Evolutionary conservation across 257 asterid species (phyloP).

Genomic region (Solanum chiquidenum): DNA sequence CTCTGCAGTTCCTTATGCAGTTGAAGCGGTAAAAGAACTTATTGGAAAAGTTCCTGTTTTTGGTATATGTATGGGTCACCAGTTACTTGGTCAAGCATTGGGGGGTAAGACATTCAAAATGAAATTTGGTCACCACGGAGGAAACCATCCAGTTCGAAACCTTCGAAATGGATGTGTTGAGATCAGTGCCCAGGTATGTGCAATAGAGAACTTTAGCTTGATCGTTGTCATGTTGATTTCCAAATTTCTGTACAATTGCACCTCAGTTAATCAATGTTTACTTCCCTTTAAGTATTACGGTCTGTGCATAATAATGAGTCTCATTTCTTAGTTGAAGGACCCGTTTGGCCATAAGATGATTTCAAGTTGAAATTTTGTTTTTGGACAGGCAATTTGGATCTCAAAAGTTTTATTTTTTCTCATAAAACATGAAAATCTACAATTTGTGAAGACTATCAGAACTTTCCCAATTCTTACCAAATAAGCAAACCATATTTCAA

Average conservation of each 20-base stretch:
- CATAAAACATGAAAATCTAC: neutral
- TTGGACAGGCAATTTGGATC: neutral
- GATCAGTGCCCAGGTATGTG: constrained; percentile 88
- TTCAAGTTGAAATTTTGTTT: neutral
- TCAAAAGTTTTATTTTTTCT: neutral
- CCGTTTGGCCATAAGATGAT: neutral
- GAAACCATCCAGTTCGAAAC: constrained; percentile 94
- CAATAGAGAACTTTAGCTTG: neutral
- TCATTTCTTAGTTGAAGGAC: neutral
- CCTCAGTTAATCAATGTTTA: neutral
- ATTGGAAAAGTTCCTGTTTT: constrained; percentile 81
- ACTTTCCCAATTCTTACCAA: neutral
- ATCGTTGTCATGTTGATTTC: neutral
- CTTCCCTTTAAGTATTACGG: neutral
- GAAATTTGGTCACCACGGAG: constrained; percentile 99
- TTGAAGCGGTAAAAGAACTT: constrained; percentile 68
- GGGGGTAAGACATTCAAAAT: constrained; percentile 98
- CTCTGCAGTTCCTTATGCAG: constrained; percentile 96
- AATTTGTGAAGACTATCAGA: neutral
- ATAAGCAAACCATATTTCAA: neutral
- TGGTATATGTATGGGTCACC: constrained; percentile 99
- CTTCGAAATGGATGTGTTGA: constrained; percentile 70
- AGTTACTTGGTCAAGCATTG: constrained; percentile 92
- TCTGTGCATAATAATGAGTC: neutral
- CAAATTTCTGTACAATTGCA: neutral